Percentiles rank a stretch among this genome's conserved stretches.
These are phyloP conservation scores for Cymbidium sinense DNA, from an alignment of 106 monocot genomes.

Conservation along the genomic window DNA sequence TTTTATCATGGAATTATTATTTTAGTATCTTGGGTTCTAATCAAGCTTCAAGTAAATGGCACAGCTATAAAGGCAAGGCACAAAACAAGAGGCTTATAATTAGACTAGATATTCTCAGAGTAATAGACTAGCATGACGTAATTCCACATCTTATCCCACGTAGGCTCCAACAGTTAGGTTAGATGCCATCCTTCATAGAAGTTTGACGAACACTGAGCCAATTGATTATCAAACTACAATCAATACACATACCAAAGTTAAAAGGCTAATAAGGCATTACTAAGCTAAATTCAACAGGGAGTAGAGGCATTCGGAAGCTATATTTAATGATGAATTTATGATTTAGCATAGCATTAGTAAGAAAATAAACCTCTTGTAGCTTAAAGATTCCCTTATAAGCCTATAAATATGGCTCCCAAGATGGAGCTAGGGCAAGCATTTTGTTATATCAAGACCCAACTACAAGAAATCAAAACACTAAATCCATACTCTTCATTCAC, in stretches of 20 bases:
- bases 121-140: neutral
- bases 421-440: too few relatives aligned
- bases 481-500: neutral
- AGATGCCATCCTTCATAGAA: neutral
- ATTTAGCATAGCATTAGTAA: too few relatives aligned
- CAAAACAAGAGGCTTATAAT: neutral
- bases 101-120: neutral
- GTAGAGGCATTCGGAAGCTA: too few relatives aligned
- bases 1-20: neutral
- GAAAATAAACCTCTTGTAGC: too few relatives aligned
- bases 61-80: neutral
- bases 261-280: neutral
- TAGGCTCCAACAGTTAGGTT: neutral
- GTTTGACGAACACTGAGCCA: too few relatives aligned
- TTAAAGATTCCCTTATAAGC: too few relatives aligned
- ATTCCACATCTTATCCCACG: neutral
- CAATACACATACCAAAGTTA: too few relatives aligned
- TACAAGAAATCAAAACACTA: too few relatives aligned
- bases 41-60: neutral
- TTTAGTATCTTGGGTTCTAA: neutral
- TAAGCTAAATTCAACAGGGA: neutral
- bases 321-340: too few relatives aligned
- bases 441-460: too few relatives aligned
- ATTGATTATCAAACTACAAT: neutral
- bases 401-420: too few relatives aligned